phyloP scores from a whole-genome alignment of 139 green algal genomes.

The Tetraselmis striata region DNA sequence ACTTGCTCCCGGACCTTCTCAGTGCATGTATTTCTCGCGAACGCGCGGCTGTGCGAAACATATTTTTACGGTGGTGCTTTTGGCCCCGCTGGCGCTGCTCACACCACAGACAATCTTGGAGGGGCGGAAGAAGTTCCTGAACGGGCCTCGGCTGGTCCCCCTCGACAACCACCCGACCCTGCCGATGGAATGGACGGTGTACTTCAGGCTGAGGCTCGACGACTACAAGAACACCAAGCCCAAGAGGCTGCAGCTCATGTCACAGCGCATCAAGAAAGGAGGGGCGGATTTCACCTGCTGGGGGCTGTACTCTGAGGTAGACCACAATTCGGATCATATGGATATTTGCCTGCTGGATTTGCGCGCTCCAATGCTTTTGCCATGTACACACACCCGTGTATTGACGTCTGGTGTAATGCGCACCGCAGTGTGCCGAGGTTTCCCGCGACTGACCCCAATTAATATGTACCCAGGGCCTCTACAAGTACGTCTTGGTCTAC shows the following conservation, averaged over 20 bases:
- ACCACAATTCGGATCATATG: neutral
- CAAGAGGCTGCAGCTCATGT: neutral
- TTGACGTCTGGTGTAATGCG: no score
- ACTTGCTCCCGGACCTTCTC: no score
- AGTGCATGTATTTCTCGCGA: no score
- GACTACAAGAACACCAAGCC: neutral
- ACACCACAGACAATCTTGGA: neutral
- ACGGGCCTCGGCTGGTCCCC: neutral
- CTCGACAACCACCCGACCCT: neutral
- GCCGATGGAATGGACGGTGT: neutral
- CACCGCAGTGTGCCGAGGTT: no score
- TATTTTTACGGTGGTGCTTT: no score
- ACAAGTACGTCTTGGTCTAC: neutral
- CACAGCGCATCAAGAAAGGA: neutral
- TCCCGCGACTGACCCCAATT: neutral
- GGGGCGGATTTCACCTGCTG: neutral
- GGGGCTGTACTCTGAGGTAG: neutral
- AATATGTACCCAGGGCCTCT: neutral
- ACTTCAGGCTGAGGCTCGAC: neutral
- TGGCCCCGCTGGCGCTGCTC: no score
- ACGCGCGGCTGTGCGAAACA: no score
- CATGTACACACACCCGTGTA: no score
- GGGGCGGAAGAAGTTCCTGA: neutral
- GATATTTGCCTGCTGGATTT: neutral
- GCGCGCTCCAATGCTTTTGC: neutral